Conservation (phyloP, 1,139 yeast species). For the Yamadazyma sp. region DNA sequence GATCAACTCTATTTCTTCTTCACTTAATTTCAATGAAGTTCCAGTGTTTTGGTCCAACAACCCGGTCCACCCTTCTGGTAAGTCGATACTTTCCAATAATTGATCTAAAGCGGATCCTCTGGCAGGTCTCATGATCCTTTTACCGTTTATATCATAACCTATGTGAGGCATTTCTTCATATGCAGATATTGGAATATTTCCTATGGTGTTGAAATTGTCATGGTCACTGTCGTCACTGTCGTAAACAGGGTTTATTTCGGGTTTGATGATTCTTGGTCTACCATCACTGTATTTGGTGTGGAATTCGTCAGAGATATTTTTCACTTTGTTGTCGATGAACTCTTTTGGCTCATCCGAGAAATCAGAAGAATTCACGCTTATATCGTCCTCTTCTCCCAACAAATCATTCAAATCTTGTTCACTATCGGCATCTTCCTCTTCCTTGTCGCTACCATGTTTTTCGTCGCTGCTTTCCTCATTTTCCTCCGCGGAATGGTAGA, state of each 20-base stretch:
- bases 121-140: slow-evolving; percentile 98
- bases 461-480: slow-evolving; percentile 27
- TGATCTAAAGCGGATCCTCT: slow-evolving; percentile 92
- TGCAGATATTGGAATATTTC: slow-evolving; percentile 88
- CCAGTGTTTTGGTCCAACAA: slow-evolving; percentile 90
- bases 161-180: slow-evolving; percentile 97
- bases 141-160: slow-evolving; percentile 96
- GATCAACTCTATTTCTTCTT: slow-evolving; percentile 87
- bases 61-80: slow-evolving; percentile 99
- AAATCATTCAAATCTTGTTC: slow-evolving; percentile 63
- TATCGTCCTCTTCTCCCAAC: slow-evolving; percentile 51
- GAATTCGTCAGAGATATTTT: slow-evolving; percentile 35
- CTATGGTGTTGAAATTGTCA: slow-evolving; percentile 85
- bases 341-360: slow-evolving; percentile 51
- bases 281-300: slow-evolving; percentile 77
- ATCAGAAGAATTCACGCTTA: slow-evolving; percentile 34
- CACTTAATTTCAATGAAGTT: slow-evolving; percentile 76
- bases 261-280: slow-evolving; percentile 67
- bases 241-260: slow-evolving; percentile 89
- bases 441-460: slow-evolving; percentile 28
- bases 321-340: slow-evolving; percentile 47
- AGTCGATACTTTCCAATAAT: slow-evolving; percentile 81
- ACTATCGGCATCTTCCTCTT: slow-evolving; percentile 44
- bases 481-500: slow-evolving; percentile 21
- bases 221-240: slow-evolving; percentile 91